phyloP scores from a whole-genome alignment of 371 early-diverging fungal species.

The Cokeromyces recurvatus region DNA sequence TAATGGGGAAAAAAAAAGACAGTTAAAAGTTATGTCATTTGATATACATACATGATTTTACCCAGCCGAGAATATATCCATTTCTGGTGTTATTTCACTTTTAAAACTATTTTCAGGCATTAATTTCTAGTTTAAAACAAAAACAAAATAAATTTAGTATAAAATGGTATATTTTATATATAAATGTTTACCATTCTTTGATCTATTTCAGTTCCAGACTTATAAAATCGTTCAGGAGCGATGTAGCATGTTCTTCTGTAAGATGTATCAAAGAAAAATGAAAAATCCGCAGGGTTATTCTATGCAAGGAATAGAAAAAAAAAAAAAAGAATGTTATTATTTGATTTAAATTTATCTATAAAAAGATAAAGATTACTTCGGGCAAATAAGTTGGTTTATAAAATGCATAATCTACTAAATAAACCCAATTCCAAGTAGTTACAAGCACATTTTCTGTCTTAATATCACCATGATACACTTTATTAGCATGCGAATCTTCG shows the following conservation, averaged over 20 bases:
- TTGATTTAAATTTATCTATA: too few species aligned
- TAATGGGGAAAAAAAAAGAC: slow-evolving; percentile 12
- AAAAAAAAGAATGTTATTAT: too few species aligned
- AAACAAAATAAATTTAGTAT: too few species aligned
- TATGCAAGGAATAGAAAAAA: too few species aligned
- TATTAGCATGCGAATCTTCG: slow-evolving; percentile 68
- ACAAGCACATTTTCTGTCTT: slow-evolving; percentile 55
- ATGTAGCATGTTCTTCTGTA: slow-evolving; percentile 85
- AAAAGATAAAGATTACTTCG: slow-evolving; percentile 56
- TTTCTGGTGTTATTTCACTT: slow-evolving; percentile 65
- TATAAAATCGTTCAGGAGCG: slow-evolving; percentile 94
- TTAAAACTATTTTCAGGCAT: slow-evolving; percentile 30
- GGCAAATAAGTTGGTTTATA: slow-evolving; percentile 92
- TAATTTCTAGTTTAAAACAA: slow-evolving; percentile 22
- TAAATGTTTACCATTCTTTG: slow-evolving; percentile 50
- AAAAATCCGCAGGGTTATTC: slow-evolving; percentile 94
- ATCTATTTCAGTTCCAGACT: slow-evolving; percentile 62
- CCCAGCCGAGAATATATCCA: slow-evolving; percentile 96
- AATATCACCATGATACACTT: slow-evolving; percentile 32
- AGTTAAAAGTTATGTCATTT: too few species aligned
- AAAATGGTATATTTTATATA: too few species aligned
- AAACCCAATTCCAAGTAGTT: slow-evolving; percentile 94
- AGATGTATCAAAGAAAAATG: slow-evolving; percentile 91
- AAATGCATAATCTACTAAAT: slow-evolving; percentile 82
- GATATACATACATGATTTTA: slow-evolving; percentile 23